Base-by-base conservation (phyloP, 192 early-diverging fungal genomes). In the Nowakowskiella sp. region DNA sequence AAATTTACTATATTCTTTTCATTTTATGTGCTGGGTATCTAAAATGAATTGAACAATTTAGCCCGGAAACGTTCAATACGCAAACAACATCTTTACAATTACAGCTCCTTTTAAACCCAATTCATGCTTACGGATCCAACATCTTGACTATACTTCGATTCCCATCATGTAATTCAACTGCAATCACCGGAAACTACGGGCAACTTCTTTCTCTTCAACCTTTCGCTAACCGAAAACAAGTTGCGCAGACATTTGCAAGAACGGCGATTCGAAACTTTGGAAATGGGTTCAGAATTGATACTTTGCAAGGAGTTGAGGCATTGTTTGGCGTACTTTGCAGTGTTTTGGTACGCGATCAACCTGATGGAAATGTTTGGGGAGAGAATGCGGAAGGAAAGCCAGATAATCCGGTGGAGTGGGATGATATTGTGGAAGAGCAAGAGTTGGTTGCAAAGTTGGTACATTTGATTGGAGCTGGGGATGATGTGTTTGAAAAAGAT, bases 401-500 rank as follows among this genome's bases (percentile, higher is more conserved):
- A 46, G 72, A 71, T 46, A 50, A 71, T 29, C 57, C 55, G 10
- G 53, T 87, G 28, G 92, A 94, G 62, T 86, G 88, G 26, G 94
- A 95, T 23, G 90, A 94, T 44, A 70, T 89, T 34, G 81, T 86
- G 0, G 91, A 94, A 61, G 94, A 99, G 66, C 93, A 96, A 61
- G 89, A 84, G 1, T 75, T 85, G 62, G 55, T 96, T 36, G 96
- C 92, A 10, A 70, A 70, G 62, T 46, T 81, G 53, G 79, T 81
- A 31, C 64, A 69, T 52, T 44, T 81, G 47, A 31, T 78, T 6
- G 51, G 49, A 31, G 44, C 55, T 5, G 53, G 16, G 25, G 63
- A 65, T 21, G 78, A 76, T 6, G 82, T 90, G 52, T 73, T 80
- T 6, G 85, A 90, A 32, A 72, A 79, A 27, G 92, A 95, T 61